Percentiles rank a stretch among this genome's conserved stretches.
These are phyloP conservation scores for Pichia membranifaciens DNA, from an alignment of 805 yeast genomes.

Conservation along the genomic window DNA sequence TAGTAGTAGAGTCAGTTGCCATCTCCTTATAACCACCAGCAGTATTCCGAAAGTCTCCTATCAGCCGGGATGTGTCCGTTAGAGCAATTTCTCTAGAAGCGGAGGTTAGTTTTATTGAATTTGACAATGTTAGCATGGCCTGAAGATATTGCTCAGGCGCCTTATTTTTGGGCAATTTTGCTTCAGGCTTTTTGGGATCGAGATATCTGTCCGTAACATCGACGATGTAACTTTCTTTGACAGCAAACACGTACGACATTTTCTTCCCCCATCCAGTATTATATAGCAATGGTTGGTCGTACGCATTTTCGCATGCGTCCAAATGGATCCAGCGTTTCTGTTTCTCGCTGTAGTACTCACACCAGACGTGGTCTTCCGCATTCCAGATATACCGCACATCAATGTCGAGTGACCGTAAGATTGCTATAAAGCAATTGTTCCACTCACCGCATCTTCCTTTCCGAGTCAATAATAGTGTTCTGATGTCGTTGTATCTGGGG, in stretches of 20 bases:
- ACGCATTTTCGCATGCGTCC: conserved; percentile 84
- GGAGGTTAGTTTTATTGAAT: conserved; percentile 16
- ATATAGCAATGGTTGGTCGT: conserved; percentile 74
- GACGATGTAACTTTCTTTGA: conserved; percentile 50
- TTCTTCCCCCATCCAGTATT: conserved; percentile 86
- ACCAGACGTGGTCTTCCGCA: conserved; percentile 94
- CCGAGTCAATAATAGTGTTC: conserved; percentile 52
- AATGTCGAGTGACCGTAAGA: conserved; percentile 61
- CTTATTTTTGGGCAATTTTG: conserved; percentile 42
- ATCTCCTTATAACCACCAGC: background rate
- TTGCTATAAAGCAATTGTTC: conserved; percentile 76
- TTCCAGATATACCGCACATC: conserved; percentile 77
- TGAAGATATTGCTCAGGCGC: conserved; percentile 37
- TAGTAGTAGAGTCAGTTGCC: no score
- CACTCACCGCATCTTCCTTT: conserved; percentile 93
- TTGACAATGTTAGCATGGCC: conserved; percentile 33
- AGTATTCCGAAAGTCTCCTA: conserved; percentile 4
- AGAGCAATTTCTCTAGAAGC: conserved; percentile 1
- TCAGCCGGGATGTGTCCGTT: conserved; percentile 7
- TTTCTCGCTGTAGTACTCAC: conserved; percentile 67
- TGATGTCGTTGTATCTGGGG: conserved; percentile 72
- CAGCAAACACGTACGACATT: conserved; percentile 83
- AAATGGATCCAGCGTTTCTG: conserved; percentile 77
- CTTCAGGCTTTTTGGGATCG: conserved; percentile 25
- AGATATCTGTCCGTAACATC: conserved; percentile 74